A percentile compares a stretch with the other conserved stretches of the same genome.
Evolutionary conservation across 225 moss, liverwort and hornwort species (phyloP).

Genomic region (Ulota crispa): DNA sequence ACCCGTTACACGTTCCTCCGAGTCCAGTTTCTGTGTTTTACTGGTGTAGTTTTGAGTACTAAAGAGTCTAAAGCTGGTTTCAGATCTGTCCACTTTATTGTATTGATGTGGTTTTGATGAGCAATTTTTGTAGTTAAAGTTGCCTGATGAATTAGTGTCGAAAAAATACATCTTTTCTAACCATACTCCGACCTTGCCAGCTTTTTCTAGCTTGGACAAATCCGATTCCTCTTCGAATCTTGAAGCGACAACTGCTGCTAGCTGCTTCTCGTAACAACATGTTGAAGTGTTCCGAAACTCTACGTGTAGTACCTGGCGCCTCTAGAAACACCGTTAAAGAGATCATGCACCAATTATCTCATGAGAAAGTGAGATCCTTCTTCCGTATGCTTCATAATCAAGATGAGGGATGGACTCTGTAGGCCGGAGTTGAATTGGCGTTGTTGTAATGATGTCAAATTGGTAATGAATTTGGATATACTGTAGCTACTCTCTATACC

Average conservation of each 20-base stretch:
- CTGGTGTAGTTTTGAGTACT: conserved; percentile 1
- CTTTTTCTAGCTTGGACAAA: conserved; percentile 87
- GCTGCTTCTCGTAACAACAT: conserved; percentile 78
- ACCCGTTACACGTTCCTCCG: background rate
- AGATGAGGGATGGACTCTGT: conserved; percentile 3
- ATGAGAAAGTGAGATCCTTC: conserved; percentile 51
- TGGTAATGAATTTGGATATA: background rate
- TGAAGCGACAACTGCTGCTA: conserved; percentile 87
- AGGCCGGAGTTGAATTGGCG: background rate
- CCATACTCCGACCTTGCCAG: conserved; percentile 35
- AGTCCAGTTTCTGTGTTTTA: background rate
- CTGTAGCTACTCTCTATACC: background rate
- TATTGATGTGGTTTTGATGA: conserved; percentile 1
- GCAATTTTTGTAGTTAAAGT: background rate
- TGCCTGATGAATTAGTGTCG: background rate
- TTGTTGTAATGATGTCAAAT: background rate
- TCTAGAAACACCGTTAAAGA: conserved; percentile 68
- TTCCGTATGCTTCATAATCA: conserved; percentile 13
- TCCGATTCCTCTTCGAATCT: conserved; percentile 83
- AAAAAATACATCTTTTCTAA: conserved; percentile 1
- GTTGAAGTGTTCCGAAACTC: conserved; percentile 55
- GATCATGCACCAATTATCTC: conserved; percentile 75
- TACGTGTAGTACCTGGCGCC: conserved; percentile 76
- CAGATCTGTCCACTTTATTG: background rate
- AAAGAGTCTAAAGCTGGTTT: background rate